phyloP scores from a whole-genome alignment of 129 eudicot species.

The Lactuca sativa region DNA sequence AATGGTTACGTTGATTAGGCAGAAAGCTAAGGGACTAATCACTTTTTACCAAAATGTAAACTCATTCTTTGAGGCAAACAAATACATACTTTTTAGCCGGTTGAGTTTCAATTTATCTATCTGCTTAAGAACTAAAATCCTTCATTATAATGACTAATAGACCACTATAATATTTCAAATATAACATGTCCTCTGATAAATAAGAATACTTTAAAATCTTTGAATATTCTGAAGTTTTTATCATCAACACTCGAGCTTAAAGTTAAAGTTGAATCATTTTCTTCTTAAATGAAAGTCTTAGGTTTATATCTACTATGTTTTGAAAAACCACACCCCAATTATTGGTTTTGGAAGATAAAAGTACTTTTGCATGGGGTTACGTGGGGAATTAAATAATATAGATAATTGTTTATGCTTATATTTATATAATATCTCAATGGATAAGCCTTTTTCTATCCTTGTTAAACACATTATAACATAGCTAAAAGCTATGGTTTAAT shows the following conservation, averaged over 20 bases:
- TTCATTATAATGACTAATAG: neutral
- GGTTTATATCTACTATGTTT: neutral
- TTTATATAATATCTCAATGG: too few species aligned
- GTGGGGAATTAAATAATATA: conserved; percentile 7
- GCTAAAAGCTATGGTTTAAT: too few species aligned
- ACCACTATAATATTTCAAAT: neutral
- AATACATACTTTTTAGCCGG: neutral
- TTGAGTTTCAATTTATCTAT: neutral
- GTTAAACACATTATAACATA: too few species aligned
- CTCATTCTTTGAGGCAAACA: neutral
- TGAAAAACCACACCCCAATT: neutral
- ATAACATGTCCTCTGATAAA: neutral
- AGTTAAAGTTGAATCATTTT: neutral
- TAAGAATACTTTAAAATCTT: neutral
- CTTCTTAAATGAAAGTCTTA: too few species aligned
- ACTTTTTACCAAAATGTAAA: conserved; percentile 23
- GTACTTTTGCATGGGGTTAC: conserved; percentile 11
- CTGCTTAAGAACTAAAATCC: neutral
- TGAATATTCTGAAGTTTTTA: neutral
- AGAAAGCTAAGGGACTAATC: conserved; percentile 26
- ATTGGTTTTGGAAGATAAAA: neutral
- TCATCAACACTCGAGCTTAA: neutral
- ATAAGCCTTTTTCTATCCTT: too few species aligned
- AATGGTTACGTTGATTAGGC: conserved; percentile 37
- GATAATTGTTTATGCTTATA: neutral